A percentile compares a stretch with the other conserved stretches of the same genome.
These are phyloP conservation scores for Cercospora sp. DNA, from an alignment of 2,329 filamentous ascomycete species.

Conservation along the genomic window DNA sequence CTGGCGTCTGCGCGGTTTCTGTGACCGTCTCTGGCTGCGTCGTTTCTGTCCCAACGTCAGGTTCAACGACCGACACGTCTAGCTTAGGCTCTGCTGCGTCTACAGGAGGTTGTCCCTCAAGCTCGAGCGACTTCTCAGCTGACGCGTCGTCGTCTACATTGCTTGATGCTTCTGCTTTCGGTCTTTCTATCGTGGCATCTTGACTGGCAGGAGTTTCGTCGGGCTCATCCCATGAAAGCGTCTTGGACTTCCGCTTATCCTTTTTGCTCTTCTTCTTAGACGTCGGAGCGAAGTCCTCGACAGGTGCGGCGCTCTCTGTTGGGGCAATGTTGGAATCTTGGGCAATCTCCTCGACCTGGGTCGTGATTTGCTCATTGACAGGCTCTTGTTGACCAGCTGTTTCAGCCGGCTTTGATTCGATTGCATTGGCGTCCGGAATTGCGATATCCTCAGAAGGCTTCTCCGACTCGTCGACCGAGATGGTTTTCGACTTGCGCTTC, in stretches of 20 bases:
- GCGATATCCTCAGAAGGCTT: neutral
- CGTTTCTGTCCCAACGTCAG: neutral
- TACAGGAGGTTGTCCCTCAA: neutral
- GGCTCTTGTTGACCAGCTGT: neutral
- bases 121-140: neutral
- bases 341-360: neutral
- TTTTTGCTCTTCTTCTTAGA: slow-evolving; percentile 35
- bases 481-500: slow-evolving; percentile 14
- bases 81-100: neutral
- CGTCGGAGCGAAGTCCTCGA: slow-evolving; percentile 18
- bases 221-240: slow-evolving; percentile 11
- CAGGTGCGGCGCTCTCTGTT: neutral
- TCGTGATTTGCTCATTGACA: neutral
- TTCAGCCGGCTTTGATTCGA: neutral
- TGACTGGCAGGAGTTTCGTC: neutral
- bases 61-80: neutral
- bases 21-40: neutral
- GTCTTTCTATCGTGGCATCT: neutral
- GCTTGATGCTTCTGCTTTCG: neutral
- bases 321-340: neutral
- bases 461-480: neutral
- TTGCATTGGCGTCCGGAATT: neutral
- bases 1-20: neutral
- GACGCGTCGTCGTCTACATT: neutral
- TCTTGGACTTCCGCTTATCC: slow-evolving; percentile 22